Percentiles rank a stretch among this genome's conserved stretches.
phyloP scores from a whole-genome alignment of 169 alveolate genomes.

The Eimeria maxima region DNA sequence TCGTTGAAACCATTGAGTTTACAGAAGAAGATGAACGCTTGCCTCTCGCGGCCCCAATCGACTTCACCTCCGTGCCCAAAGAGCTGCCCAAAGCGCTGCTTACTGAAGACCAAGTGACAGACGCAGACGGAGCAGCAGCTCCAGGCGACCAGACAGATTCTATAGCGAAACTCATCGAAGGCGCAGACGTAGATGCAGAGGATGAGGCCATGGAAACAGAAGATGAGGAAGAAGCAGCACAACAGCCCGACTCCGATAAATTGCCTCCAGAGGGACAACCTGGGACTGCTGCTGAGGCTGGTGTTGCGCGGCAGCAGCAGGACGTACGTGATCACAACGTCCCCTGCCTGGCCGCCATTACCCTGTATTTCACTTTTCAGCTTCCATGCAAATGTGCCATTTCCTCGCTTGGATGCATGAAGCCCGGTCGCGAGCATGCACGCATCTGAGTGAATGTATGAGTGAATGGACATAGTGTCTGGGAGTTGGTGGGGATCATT shows the following conservation, averaged over 20 bases:
- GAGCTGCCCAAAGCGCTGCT: conserved; percentile 74
- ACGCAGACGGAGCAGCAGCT: not conserved
- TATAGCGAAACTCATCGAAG: conserved; percentile 81
- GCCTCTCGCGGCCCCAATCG: conserved; percentile 84
- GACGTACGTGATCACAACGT: not conserved
- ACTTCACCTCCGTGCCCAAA: conserved; percentile 56
- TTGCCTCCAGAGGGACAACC: not conserved
- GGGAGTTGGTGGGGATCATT: not conserved
- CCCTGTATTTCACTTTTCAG: not conserved
- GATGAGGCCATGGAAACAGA: conserved; percentile 84
- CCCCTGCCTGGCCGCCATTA: not conserved
- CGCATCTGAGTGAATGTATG: not conserved
- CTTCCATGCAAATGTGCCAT: not conserved
- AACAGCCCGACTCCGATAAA: conserved; percentile 32
- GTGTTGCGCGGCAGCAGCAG: conserved; percentile 11
- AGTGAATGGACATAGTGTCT: not conserved
- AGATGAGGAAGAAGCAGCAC: conserved; percentile 63
- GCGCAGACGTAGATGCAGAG: conserved; percentile 77
- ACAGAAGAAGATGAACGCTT: conserved; percentile 85
- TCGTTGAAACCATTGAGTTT: conserved; percentile 94
- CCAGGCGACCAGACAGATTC: conserved; percentile 42
- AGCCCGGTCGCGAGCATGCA: not conserved
- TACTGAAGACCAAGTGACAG: conserved; percentile 29
- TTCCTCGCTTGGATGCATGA: not conserved
- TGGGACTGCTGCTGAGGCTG: not conserved